Conservation (phyloP, 352 stramenopile species). For the Poterioochromonas sp. region DNA sequence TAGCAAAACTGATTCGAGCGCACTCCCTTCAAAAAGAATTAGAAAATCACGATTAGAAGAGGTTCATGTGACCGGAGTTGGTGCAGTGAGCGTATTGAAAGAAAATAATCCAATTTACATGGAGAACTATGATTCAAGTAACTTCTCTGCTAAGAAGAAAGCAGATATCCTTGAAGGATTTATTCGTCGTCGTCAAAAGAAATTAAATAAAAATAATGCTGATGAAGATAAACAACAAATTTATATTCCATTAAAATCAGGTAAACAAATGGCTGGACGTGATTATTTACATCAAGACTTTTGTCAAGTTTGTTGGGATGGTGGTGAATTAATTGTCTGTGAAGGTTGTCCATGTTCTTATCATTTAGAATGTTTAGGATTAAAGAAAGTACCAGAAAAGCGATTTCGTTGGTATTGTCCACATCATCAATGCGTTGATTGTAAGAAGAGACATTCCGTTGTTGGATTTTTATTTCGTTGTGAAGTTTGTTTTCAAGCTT, state of each 20-base stretch:
- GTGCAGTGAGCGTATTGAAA: background rate
- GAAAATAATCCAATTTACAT: slow-evolving; percentile 9
- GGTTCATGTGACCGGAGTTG: slow-evolving; percentile 19
- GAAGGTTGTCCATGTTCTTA: slow-evolving; percentile 26
- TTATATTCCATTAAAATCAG: background rate
- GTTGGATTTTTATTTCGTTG: slow-evolving; percentile 44
- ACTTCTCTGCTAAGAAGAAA: slow-evolving; percentile 21
- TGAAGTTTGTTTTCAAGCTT: slow-evolving; percentile 39
- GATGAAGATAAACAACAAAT: background rate
- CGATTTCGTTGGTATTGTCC: slow-evolving; percentile 32
- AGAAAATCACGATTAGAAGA: background rate
- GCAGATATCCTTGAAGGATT: background rate
- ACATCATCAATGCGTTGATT: slow-evolving; percentile 37
- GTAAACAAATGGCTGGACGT: slow-evolving; percentile 21
- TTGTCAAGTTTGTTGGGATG: slow-evolving; percentile 35
- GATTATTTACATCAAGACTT: slow-evolving; percentile 34
- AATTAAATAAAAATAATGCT: no score
- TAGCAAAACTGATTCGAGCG: no score
- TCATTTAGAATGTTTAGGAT: slow-evolving; percentile 28
- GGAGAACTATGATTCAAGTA: slow-evolving; percentile 9
- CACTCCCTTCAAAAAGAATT: background rate
- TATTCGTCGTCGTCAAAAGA: background rate
- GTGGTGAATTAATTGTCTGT: slow-evolving; percentile 33
- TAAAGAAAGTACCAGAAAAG: background rate
- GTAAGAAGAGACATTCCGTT: background rate